These are phyloP conservation scores for Suhomyces chickasaworum DNA, from an alignment of 1,139 yeast genomes.

Conservation along the genomic window DNA sequence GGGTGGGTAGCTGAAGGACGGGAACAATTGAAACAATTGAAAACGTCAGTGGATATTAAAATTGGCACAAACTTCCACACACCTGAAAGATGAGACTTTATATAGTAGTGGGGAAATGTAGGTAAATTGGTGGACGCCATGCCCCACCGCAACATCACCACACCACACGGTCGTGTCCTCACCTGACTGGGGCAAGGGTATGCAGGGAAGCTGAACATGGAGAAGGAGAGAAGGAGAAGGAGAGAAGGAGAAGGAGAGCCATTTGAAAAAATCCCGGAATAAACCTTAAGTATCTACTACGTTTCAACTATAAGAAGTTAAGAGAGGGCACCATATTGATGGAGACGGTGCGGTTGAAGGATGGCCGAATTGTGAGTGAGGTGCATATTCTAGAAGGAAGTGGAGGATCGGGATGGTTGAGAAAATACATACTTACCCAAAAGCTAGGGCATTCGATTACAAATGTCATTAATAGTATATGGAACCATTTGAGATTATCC, in stretches of 20 bases:
- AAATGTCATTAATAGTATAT: too few species aligned
- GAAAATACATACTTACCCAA: too few species aligned
- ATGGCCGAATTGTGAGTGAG: not conserved
- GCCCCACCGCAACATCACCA: constrained; percentile 11
- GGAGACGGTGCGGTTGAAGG: not conserved
- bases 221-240: not conserved
- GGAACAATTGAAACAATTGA: not conserved
- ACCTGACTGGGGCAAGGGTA: not conserved
- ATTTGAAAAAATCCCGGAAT: too few species aligned
- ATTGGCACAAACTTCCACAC: not conserved
- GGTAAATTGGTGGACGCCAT: not conserved
- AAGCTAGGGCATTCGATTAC: too few species aligned
- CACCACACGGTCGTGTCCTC: constrained; percentile 8
- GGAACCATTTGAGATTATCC: too few species aligned
- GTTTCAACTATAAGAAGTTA: too few species aligned
- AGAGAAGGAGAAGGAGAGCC: too few species aligned
- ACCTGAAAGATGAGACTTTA: not conserved
- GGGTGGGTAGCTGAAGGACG: not conserved
- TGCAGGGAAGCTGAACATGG: not conserved
- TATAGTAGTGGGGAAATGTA: not conserved
- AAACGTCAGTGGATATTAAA: not conserved
- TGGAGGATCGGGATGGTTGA: not conserved
- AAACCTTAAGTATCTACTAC: too few species aligned
- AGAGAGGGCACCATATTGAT: too few species aligned
- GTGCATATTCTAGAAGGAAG: not conserved